Percentiles rank a stretch among this genome's conserved stretches.
Evolutionary conservation across 2,329 filamentous ascomycete genomes (phyloP).

Genomic region (Lasiodiplodia gonubiensis): DNA sequence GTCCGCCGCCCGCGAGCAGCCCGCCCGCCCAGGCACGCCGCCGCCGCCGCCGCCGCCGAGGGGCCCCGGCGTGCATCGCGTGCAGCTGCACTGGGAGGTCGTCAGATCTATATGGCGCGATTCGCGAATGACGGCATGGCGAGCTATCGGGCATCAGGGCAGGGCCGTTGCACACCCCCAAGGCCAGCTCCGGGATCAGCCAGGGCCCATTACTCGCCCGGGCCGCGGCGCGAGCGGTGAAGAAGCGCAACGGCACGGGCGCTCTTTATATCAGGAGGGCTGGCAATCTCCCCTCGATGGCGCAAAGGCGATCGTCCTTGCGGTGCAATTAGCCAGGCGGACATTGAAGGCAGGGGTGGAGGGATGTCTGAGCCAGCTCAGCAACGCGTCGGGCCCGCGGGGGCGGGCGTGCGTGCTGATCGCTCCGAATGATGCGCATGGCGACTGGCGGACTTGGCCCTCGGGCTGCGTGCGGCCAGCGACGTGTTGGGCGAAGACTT

Average conservation of each 20-base stretch:
- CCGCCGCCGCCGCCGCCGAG: conserved; percentile 7
- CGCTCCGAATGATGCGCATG: conserved; percentile 29
- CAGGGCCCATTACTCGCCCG: conserved; percentile 18
- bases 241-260: conserved; percentile 12
- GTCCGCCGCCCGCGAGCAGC: not conserved
- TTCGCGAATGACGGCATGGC: conserved; percentile 26
- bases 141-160: conserved; percentile 19
- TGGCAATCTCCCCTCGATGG: conserved; percentile 26
- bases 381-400: conserved; percentile 22
- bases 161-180: conserved; percentile 14
- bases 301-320: conserved; percentile 22
- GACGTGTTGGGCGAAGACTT: conserved; percentile 29
- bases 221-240: conserved; percentile 26
- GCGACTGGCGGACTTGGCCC: conserved; percentile 21
- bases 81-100: conserved; percentile 9
- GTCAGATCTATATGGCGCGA: conserved; percentile 21
- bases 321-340: conserved; percentile 19
- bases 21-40: conserved; percentile 2
- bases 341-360: not conserved
- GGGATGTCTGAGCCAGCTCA: conserved; percentile 1
- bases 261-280: conserved; percentile 22
- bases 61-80: conserved; percentile 22
- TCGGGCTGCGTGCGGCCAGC: conserved; percentile 14
- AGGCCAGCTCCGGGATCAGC: not conserved
- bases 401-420: conserved; percentile 25